phyloP scores from a whole-genome alignment of 2,329 filamentous ascomycete species.

The Fusarium azukiicola region DNA sequence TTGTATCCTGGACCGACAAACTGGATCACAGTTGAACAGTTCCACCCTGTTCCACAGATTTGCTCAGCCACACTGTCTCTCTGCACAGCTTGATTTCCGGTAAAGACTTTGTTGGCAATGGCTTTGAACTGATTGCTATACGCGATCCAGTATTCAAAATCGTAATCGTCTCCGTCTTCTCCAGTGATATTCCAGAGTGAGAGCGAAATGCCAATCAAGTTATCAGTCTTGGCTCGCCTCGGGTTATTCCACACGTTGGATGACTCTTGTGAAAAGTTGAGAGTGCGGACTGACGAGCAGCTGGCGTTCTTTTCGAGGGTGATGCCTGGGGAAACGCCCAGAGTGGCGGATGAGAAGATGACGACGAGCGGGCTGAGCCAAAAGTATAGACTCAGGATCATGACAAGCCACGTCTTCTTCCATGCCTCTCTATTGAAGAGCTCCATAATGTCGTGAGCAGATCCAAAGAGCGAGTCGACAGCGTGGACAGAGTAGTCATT shows the following conservation, averaged over 20 bases:
- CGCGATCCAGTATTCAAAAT: slow-evolving; percentile 46
- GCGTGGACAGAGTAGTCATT: slow-evolving; percentile 37
- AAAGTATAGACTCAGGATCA: slow-evolving; percentile 48
- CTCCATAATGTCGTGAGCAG: slow-evolving; percentile 36
- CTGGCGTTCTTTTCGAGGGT: slow-evolving; percentile 12
- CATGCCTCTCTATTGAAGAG: slow-evolving; percentile 47
- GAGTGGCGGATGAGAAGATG: slow-evolving; percentile 46
- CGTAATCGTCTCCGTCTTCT: neutral
- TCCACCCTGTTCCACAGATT: slow-evolving; percentile 45
- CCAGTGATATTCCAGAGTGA: slow-evolving; percentile 42
- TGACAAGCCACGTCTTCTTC: slow-evolving; percentile 47
- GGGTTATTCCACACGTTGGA: slow-evolving; percentile 26
- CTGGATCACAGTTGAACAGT: slow-evolving; percentile 47
- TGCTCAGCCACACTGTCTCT: slow-evolving; percentile 32
- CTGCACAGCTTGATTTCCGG: slow-evolving; percentile 30
- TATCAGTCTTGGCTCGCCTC: slow-evolving; percentile 15
- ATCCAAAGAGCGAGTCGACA: slow-evolving; percentile 44
- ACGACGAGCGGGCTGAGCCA: slow-evolving; percentile 47
- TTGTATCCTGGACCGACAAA: slow-evolving; percentile 49
- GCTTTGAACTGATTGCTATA: slow-evolving; percentile 17
- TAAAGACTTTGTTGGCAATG: slow-evolving; percentile 44
- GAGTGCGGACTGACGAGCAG: slow-evolving; percentile 45
- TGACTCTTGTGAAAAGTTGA: slow-evolving; percentile 49
- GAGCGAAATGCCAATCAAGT: slow-evolving; percentile 40
- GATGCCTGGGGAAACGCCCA: slow-evolving; percentile 29